Percentiles rank a stretch among this genome's conserved stretches.
phyloP scores from a whole-genome alignment of 805 yeast species.

The Sporopachydermia quercuum region DNA sequence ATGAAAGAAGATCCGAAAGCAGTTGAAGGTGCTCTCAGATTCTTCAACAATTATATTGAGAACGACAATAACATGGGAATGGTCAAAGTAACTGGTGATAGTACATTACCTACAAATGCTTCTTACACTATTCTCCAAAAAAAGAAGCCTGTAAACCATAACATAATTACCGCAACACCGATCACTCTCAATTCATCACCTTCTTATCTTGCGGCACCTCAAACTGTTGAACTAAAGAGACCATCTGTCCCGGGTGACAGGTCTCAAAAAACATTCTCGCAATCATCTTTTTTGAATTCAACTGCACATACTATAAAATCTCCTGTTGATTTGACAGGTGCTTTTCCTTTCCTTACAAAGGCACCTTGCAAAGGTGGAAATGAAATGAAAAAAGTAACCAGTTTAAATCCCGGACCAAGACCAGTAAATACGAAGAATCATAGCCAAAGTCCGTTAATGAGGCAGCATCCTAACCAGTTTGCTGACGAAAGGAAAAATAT shows the following conservation, averaged over 20 bases:
- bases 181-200: neutral
- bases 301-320: neutral
- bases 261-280: neutral
- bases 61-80: constrained; percentile 57
- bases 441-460: neutral
- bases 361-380: neutral
- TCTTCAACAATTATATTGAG: constrained; percentile 1
- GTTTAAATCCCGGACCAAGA: too few species aligned
- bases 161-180: neutral
- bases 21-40: constrained; percentile 16
- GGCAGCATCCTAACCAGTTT: neutral
- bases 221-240: neutral
- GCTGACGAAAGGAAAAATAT: neutral
- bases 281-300: neutral
- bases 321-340: neutral
- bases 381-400: too few species aligned
- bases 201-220: neutral
- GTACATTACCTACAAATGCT: constrained; percentile 27
- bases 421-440: too few species aligned
- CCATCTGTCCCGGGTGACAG: neutral
- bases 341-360: neutral
- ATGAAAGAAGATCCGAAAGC: constrained; percentile 90
- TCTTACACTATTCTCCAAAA: neutral
- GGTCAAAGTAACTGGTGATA: constrained; percentile 30
- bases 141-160: too few species aligned